Evolutionary conservation across 75 land plant genomes (phyloP), one percentile per base, ranked within the genome.

Genomic region (Selaginella tamariscina): DNA sequence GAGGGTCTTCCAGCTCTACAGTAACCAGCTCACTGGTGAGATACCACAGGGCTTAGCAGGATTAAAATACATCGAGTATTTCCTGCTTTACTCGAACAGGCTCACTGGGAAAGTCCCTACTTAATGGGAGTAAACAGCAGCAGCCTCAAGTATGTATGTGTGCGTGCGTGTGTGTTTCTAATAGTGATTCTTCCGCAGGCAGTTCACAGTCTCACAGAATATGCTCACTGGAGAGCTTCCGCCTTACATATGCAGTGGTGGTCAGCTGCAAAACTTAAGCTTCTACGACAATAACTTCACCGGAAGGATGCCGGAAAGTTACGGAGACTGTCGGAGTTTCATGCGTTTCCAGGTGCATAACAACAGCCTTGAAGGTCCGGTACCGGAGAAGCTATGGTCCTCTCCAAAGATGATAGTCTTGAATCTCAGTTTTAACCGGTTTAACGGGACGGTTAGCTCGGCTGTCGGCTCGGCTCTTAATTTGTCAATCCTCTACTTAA

Each of bases 101-200:
- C 70, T 88, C 30, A 74, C 66, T 54, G 89, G 92, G 8, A 80
- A 78, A 27, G 78, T 87, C 24, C 91, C 91, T 31, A 29, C 23
- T 79, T 77, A 2, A 5, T 59, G n/a, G 62, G 62, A 39, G 15
- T n/a, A 39, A 39, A 39, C 5, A 39, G 49, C 49, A n/a, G n/a
- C 49, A 39, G 49, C 11, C 49, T 39, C 49, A 39, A 15, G 11
- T 39, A 39, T 15, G 49, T n/a, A n/a, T n/a, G n/a, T n/a, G n/a
- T n/a, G n/a, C n/a, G n/a, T n/a, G n/a, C n/a, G n/a, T n/a, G n/a
- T n/a, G n/a, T n/a, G n/a, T n/a, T n/a, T n/a, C n/a, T n/a, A n/a
- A n/a, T n/a, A n/a, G n/a, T n/a, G n/a, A n/a, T n/a, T n/a, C n/a
- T n/a, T n/a, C n/a, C n/a, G n/a, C n/a, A n/a, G n/a, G n/a, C n/a